Evolutionary conservation across 768 basidiomycete genomes (phyloP).

Genomic region (Boletus tomentosulus): DNA sequence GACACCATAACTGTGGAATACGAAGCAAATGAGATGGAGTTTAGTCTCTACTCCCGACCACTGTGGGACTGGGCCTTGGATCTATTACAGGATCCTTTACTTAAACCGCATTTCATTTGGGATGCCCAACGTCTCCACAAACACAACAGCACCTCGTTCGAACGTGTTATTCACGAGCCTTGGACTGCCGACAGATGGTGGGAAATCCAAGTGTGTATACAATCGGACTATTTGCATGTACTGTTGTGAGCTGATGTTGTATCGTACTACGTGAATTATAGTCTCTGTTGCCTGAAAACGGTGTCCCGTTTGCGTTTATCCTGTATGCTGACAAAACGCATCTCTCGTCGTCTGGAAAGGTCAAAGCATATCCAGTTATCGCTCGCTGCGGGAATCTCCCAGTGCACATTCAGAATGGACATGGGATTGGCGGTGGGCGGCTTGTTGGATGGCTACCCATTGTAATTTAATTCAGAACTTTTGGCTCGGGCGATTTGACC

Average conservation of each 20-base stretch:
- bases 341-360: not conserved
- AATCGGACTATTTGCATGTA: too few species aligned
- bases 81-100: not conserved
- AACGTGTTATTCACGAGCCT: not conserved
- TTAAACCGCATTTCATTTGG: not conserved
- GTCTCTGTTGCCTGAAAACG: not conserved
- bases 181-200: not conserved
- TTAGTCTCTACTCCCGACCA: not conserved
- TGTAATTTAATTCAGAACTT: too few species aligned
- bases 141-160: not conserved
- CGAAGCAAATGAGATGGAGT: too few species aligned
- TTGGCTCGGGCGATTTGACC: too few species aligned
- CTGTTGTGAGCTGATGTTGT: too few species aligned
- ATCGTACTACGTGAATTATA: not conserved
- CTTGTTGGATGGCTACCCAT: too few species aligned
- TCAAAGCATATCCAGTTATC: not conserved
- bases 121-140: not conserved
- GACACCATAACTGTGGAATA: too few species aligned
- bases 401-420: not conserved
- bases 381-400: not conserved
- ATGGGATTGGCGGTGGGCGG: too few species aligned
- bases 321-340: not conserved
- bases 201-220: not conserved
- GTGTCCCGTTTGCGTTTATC: not conserved
- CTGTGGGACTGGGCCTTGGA: not conserved